Conservation (phyloP, 306 rosid genomes). For the Ammopiptanthus mongolicus region DNA sequence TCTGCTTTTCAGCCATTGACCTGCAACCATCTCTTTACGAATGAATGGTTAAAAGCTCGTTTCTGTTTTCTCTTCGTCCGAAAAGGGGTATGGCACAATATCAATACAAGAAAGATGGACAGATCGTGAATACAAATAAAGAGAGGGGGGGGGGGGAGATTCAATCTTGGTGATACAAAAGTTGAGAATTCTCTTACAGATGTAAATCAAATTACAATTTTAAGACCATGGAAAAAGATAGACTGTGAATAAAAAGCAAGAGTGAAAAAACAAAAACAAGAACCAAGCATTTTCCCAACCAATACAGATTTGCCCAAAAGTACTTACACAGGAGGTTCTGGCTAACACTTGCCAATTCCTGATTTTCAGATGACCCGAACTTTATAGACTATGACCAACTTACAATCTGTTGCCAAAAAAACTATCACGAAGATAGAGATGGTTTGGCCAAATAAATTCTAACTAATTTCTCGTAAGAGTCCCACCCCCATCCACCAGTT, state of each 20-base stretch:
- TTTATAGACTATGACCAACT: constrained; percentile 34
- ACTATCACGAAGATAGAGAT: constrained; percentile 26
- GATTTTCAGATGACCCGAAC: constrained; percentile 6
- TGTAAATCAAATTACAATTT: constrained; percentile 16
- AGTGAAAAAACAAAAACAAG: neutral
- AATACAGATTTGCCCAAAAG: constrained; percentile 7
- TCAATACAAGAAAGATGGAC: neutral
- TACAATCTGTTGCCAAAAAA: constrained; percentile 26
- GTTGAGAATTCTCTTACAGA: constrained; percentile 10
- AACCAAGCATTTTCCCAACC: constrained; percentile 8
- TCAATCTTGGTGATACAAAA: neutral
- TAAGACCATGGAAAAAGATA: neutral
- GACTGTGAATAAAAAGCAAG: neutral
- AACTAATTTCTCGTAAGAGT: constrained; percentile 10
- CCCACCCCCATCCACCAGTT: constrained; percentile 24
- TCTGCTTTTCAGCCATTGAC: neutral
- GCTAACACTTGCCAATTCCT: constrained; percentile 9
- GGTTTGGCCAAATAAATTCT: constrained; percentile 28
- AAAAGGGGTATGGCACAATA: neutral
- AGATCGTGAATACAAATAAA: neutral
- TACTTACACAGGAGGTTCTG: neutral
- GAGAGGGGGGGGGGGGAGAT: neutral
- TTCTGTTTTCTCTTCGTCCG: neutral
- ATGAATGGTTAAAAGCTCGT: neutral
- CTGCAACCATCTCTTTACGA: neutral